phyloP scores from a whole-genome alignment of 306 rosid species.

The Benincasa hispida region DNA sequence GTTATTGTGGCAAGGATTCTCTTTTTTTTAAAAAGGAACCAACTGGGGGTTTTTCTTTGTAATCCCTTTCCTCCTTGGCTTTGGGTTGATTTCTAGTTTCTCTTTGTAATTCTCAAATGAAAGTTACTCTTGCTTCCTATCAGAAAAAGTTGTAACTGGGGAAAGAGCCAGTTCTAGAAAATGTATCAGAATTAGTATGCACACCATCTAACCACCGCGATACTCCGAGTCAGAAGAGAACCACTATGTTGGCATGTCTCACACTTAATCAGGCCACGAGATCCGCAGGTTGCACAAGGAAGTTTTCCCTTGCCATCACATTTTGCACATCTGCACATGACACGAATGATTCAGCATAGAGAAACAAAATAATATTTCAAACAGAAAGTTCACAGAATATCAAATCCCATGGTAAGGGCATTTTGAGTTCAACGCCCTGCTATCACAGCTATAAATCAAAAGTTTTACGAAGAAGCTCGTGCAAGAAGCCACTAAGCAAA shows the following conservation, averaged over 20 bases:
- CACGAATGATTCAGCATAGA: background rate
- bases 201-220: constrained; percentile 74
- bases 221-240: constrained; percentile 46
- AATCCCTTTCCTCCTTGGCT: background rate
- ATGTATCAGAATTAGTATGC: constrained; percentile 11
- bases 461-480: background rate
- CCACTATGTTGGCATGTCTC: constrained; percentile 56
- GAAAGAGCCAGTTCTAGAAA: background rate
- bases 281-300: constrained; percentile 74
- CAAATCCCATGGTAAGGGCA: background rate
- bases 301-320: constrained; percentile 74
- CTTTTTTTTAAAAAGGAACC: background rate
- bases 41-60: background rate
- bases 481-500: background rate
- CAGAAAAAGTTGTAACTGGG: background rate
- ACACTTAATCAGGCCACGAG: constrained; percentile 71
- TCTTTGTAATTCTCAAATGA: background rate
- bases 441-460: background rate
- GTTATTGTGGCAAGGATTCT: background rate
- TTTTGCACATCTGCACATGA: constrained; percentile 64
- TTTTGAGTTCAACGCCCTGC: background rate
- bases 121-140: background rate
- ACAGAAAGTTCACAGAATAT: background rate
- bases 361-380: background rate
- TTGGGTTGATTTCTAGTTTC: background rate